Conservation (phyloP, 805 yeast genomes). For the Clavispora asparagi region DNA sequence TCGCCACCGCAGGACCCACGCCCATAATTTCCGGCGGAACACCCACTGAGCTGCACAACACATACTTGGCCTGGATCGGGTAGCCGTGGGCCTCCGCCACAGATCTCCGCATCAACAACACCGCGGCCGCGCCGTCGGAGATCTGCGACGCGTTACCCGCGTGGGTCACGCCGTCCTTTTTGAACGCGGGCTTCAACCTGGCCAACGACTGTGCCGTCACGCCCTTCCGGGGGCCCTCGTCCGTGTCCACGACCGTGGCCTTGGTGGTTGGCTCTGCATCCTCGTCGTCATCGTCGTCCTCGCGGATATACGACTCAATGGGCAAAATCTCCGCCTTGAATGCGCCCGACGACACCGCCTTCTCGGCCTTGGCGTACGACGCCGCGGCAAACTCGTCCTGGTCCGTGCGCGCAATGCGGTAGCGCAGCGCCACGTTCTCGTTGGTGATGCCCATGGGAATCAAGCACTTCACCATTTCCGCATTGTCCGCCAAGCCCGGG, state of each 20-base stretch:
- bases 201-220: slow-evolving; percentile 74
- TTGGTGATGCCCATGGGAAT: slow-evolving; percentile 97
- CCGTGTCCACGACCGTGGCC: slow-evolving; percentile 50
- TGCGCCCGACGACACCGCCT: slow-evolving; percentile 63
- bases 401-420: slow-evolving; percentile 54
- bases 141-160: slow-evolving; percentile 98
- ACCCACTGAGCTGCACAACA: slow-evolving; percentile 77
- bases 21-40: slow-evolving; percentile 99
- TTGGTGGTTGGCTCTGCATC: slow-evolving; percentile 41
- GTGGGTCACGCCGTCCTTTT: slow-evolving; percentile 76
- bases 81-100: slow-evolving; percentile 71
- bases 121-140: slow-evolving; percentile 94
- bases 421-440: slow-evolving; percentile 79
- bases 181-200: slow-evolving; percentile 84
- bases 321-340: slow-evolving; percentile 90
- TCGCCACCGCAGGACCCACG: slow-evolving; percentile 94
- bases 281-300: slow-evolving; percentile 53
- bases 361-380: slow-evolving; percentile 80
- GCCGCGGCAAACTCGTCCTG: slow-evolving; percentile 89
- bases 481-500: slow-evolving; percentile 28
- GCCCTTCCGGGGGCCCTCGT: slow-evolving; percentile 87
- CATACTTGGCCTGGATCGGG: slow-evolving; percentile 73
- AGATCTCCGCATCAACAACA: slow-evolving; percentile 76
- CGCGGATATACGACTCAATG: slow-evolving; percentile 53
- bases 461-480: slow-evolving; percentile 57